A percentile compares a stretch with the other conserved stretches of the same genome.
phyloP scores from a whole-genome alignment of 2,329 filamentous ascomycete species.

The Helminthosporium solani region DNA sequence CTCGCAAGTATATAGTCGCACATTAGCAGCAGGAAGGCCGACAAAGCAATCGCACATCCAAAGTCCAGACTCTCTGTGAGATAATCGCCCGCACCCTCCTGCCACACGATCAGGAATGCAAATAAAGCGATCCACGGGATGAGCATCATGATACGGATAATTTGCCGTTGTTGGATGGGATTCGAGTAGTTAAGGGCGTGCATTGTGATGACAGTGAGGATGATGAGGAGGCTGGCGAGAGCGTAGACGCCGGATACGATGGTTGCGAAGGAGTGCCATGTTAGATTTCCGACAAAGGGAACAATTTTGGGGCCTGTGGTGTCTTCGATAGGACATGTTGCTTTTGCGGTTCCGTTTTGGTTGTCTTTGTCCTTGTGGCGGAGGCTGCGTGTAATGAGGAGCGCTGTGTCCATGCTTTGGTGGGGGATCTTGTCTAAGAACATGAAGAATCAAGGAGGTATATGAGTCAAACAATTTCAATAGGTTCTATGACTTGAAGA shows the following conservation, averaged over 20 bases:
- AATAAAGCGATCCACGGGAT: constrained; percentile 21
- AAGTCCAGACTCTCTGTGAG: constrained; percentile 22
- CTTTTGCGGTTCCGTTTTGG: constrained; percentile 1
- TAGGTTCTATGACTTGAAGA: no score
- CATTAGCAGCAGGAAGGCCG: constrained; percentile 32
- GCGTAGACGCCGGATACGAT: constrained; percentile 17
- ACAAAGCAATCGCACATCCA: constrained; percentile 32
- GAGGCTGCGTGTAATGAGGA: constrained; percentile 11
- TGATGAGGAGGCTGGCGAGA: constrained; percentile 10
- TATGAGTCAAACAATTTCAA: background rate
- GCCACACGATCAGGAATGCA: constrained; percentile 17
- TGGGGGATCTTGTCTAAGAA: background rate
- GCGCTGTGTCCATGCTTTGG: constrained; percentile 3
- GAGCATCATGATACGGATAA: constrained; percentile 21
- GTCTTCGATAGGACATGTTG: constrained; percentile 11
- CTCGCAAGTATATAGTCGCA: constrained; percentile 33
- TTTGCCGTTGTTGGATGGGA: constrained; percentile 22
- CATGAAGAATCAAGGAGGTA: background rate
- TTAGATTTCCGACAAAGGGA: constrained; percentile 16
- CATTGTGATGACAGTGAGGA: constrained; percentile 8
- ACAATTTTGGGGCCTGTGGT: constrained; percentile 9
- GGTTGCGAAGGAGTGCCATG: constrained; percentile 17
- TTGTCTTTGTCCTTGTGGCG: constrained; percentile 4
- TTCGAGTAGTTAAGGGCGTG: constrained; percentile 20
- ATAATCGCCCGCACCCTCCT: constrained; percentile 14